phyloP scores from a whole-genome alignment of 495 filamentous ascomycete species.

The Rhypophila decipiens region DNA sequence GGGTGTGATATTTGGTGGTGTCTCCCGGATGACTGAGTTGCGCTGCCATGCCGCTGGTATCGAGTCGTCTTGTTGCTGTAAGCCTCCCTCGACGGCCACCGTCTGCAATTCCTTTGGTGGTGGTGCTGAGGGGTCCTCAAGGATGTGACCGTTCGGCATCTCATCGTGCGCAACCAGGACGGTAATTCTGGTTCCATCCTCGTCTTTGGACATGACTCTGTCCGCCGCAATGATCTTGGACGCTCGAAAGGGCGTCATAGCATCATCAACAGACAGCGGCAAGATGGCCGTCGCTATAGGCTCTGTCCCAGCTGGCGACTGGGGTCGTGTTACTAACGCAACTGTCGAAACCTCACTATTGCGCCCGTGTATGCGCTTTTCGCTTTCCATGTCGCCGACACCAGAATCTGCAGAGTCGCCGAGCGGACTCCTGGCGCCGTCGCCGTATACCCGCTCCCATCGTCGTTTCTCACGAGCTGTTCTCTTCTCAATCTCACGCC shows the following conservation, averaged over 20 bases:
- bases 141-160: conserved; percentile 16
- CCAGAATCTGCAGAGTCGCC: conserved; percentile 43
- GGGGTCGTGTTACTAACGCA: conserved; percentile 11
- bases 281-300: conserved; percentile 24
- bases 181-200: conserved; percentile 23
- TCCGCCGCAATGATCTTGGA: conserved; percentile 21
- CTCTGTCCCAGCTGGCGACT: conserved; percentile 15
- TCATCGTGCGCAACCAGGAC: conserved; percentile 35
- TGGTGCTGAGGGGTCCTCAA: not conserved
- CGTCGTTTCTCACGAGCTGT: conserved; percentile 60
- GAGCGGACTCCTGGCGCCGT: conserved; percentile 25
- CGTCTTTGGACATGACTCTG: too few species aligned
- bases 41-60: not conserved
- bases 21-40: not conserved
- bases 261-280: too few species aligned
- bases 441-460: conserved; percentile 79
- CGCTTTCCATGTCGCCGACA: conserved; percentile 45
- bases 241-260: conserved; percentile 10
- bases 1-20: conserved; percentile 43
- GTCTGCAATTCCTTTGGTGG: not conserved
- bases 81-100: not conserved
- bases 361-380: conserved; percentile 41
- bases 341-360: conserved; percentile 10
- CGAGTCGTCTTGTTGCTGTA: not conserved
- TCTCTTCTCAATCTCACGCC: conserved; percentile 59